Conservation (phyloP, 495 filamentous ascomycete genomes). For the Bryoglossum gracile region DNA sequence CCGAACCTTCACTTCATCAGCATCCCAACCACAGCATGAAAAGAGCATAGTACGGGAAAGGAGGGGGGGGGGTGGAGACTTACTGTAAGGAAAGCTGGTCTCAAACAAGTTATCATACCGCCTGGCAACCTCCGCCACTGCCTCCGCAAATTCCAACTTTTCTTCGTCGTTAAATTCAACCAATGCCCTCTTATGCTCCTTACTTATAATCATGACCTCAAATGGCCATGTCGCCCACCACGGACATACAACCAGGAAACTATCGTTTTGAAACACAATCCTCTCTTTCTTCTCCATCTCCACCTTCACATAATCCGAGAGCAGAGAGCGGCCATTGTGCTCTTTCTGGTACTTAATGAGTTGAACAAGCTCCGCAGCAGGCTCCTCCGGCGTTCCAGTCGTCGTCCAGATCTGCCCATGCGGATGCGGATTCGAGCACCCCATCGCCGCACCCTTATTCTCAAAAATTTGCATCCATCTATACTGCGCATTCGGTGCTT, state of each 20-base stretch:
- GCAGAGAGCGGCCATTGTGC: slow-evolving; percentile 62
- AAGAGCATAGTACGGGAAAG: slow-evolving; percentile 6
- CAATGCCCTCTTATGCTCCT: slow-evolving; percentile 69
- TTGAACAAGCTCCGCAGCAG: slow-evolving; percentile 65
- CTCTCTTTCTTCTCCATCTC: slow-evolving; percentile 78
- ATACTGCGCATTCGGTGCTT: slow-evolving; percentile 57
- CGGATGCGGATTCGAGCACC: slow-evolving; percentile 96
- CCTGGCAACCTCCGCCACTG: slow-evolving; percentile 76
- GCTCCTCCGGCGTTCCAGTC: slow-evolving; percentile 82
- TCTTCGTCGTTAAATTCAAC: slow-evolving; percentile 71
- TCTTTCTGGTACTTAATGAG: slow-evolving; percentile 67
- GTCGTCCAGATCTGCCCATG: slow-evolving; percentile 97
- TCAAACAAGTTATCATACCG: slow-evolving; percentile 97
- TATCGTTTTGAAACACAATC: slow-evolving; percentile 76
- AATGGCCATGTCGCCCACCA: slow-evolving; percentile 99
- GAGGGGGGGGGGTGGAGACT: slow-evolving; percentile 13
- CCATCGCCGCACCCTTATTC: slow-evolving; percentile 97
- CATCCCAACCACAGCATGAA: background rate
- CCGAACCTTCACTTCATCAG: slow-evolving; percentile 41
- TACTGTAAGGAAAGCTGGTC: slow-evolving; percentile 91
- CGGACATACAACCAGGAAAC: slow-evolving; percentile 79
- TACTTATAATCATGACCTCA: slow-evolving; percentile 85
- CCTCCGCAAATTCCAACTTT: slow-evolving; percentile 64
- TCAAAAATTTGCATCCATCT: slow-evolving; percentile 99
- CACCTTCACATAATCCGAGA: slow-evolving; percentile 79